Base-by-base conservation (phyloP, 2,329 filamentous ascomycete species). In the Diaporthe australafricana region DNA sequence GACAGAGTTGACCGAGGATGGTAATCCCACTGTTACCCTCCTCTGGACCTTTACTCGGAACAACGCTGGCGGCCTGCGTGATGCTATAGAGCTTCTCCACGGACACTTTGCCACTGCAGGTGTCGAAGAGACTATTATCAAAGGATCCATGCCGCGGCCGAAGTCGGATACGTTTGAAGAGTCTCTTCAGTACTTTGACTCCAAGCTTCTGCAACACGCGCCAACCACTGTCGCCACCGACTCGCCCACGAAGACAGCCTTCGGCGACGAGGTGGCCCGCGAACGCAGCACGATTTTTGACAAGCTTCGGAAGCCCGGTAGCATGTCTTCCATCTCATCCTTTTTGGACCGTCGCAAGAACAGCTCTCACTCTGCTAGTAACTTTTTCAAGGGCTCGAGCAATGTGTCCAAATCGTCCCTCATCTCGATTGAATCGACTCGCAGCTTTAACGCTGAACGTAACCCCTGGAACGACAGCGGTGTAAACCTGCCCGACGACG, bases 161-260 rank as follows among this genome's bases (percentile, higher is more conserved):
- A 98, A 98, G 85, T 98, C 96, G 1, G 96, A 99, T 81, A 98
- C 96, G 0, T 99, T 99, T 75, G 96, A 99, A 81, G 96, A 99
- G 77, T 97, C 96, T 9, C 88, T 98, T 67, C 96, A 95, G 71
- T 98, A 95, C 85, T 99, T 99, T 79, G 94, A 98, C 80, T 98
- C 96, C 2, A 98, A 98, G 84, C 89, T 99, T 56, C 89, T 99
- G 68, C 96, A 98, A 82, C 95, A 97, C 78, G 95, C 96, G 5
- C 95, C 96, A 45, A 89, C 93, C 5, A 90, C 93, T 1, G 88
- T 95, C 22, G 89, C 90, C 17, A 95, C 94, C 5, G 96, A 98
- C 80, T 98, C 95, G 27, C 96, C 95, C 1, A 96, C 95, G 68
- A 95, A 95, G 77, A 89, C 92, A 66, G 93, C 89, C 63, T 98